phyloP scores from a whole-genome alignment of 2,329 filamentous ascomycete genomes.

The Phaeophleospora eucalypticola region DNA sequence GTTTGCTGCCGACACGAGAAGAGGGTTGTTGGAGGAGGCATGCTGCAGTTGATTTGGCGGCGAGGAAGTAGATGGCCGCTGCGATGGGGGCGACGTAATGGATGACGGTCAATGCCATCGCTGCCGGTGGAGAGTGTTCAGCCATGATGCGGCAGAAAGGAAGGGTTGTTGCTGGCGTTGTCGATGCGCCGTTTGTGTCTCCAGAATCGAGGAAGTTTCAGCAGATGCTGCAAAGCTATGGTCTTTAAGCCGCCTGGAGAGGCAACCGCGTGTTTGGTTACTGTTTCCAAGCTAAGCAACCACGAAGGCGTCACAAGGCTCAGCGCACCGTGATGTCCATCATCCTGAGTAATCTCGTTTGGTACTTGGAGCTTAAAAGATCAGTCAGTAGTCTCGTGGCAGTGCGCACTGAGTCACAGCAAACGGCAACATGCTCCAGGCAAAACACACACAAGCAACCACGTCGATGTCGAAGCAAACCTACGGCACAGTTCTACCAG shows the following conservation, averaged over 20 bases:
- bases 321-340: not conserved
- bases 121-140: not conserved
- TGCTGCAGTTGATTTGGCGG: conserved; percentile 24
- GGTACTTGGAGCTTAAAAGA: not conserved
- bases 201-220: not conserved
- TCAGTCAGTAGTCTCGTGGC: too few relatives aligned
- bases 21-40: conserved; percentile 28
- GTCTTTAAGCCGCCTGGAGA: not conserved
- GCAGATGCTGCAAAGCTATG: not conserved
- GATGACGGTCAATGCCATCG: conserved; percentile 20
- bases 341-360: not conserved
- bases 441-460: not conserved
- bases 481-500: not conserved
- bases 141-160: conserved; percentile 1
- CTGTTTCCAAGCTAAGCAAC: conserved; percentile 1
- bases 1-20: conserved; percentile 10
- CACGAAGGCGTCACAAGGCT: not conserved
- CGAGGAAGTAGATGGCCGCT: conserved; percentile 25
- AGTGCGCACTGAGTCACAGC: not conserved
- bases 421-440: not conserved
- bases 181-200: not conserved
- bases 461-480: not conserved
- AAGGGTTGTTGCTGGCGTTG: not conserved
- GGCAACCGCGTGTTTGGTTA: not conserved
- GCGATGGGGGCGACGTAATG: conserved; percentile 27